A percentile compares a stretch with the other conserved stretches of the same genome.
Conservation (phyloP, 2,329 filamentous ascomycete genomes). For the Colletotrichum cuscutae region DNA sequence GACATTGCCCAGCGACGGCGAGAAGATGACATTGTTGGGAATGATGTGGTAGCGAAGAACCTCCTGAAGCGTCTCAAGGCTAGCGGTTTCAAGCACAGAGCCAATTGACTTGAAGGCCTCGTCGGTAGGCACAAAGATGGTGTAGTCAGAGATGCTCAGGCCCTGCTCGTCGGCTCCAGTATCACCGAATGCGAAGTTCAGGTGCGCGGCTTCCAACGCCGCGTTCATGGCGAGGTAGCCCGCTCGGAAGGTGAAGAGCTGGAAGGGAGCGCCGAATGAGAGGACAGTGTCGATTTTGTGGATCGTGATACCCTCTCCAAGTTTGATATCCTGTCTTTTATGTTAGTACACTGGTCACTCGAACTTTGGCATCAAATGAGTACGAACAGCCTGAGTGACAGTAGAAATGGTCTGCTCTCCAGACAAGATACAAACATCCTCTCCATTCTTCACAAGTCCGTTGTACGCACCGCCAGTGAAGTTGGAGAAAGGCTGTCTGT, state of each 20-base stretch:
- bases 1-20: slow-evolving; percentile 41
- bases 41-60: slow-evolving; percentile 46
- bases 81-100: slow-evolving; percentile 40
- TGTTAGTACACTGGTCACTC: not conserved
- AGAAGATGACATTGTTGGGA: slow-evolving; percentile 44
- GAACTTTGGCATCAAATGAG: not conserved
- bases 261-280: slow-evolving; percentile 43
- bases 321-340: slow-evolving; percentile 40
- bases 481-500: slow-evolving; percentile 48
- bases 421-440: slow-evolving; percentile 45
- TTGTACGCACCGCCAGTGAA: slow-evolving; percentile 49
- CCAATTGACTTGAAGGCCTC: slow-evolving; percentile 71
- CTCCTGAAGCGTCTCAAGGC: slow-evolving; percentile 39
- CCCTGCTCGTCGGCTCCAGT: slow-evolving; percentile 34
- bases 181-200: slow-evolving; percentile 41
- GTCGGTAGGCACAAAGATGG: slow-evolving; percentile 84
- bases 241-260: slow-evolving; percentile 43
- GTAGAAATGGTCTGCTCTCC: slow-evolving; percentile 45
- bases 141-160: slow-evolving; percentile 64
- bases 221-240: slow-evolving; percentile 43
- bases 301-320: slow-evolving; percentile 42
- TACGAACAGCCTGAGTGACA: slow-evolving; percentile 44
- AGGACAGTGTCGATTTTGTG: slow-evolving; percentile 44
- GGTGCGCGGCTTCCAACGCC: slow-evolving; percentile 40
- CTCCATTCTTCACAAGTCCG: slow-evolving; percentile 45